phyloP scores from a whole-genome alignment of 129 eudicot genomes.

The Deinandra increscens region DNA sequence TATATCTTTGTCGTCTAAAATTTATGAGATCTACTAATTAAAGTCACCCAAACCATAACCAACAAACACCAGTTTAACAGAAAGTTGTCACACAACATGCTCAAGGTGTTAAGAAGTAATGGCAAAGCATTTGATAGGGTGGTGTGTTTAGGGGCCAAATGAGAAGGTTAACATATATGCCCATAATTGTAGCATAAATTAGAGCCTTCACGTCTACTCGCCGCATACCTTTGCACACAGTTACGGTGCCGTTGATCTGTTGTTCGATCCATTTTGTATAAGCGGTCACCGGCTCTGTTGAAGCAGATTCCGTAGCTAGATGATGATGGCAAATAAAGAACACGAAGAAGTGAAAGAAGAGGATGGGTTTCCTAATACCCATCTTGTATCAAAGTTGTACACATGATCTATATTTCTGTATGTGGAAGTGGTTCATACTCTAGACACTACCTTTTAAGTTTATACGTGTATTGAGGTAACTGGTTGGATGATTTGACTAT shows the following conservation, averaged over 20 bases:
- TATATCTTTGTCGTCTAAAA: too few species aligned
- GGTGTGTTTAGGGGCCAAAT: neutral
- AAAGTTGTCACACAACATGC: too few species aligned
- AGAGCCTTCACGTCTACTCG: neutral
- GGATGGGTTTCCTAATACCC: neutral
- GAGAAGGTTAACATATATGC: neutral
- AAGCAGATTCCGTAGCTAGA: neutral
- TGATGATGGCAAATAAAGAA: neutral
- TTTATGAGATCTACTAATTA: too few species aligned
- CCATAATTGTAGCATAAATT: neutral
- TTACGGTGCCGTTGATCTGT: neutral
- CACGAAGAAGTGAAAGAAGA: neutral
- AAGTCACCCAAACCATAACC: neutral
- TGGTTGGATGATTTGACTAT: neutral
- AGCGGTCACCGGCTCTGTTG: neutral
- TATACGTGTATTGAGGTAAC: neutral
- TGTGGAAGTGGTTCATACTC: neutral
- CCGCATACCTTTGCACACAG: conserved; percentile 1
- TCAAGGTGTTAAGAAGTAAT: neutral
- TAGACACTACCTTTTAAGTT: neutral
- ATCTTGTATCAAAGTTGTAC: neutral
- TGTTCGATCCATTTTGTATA: conserved; percentile 1
- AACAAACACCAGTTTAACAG: neutral
- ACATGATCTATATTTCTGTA: neutral
- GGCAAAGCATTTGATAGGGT: neutral